These are phyloP conservation scores for Gonapodya sp. DNA, from an alignment of 192 early-diverging fungal genomes.

Conservation along the genomic window DNA sequence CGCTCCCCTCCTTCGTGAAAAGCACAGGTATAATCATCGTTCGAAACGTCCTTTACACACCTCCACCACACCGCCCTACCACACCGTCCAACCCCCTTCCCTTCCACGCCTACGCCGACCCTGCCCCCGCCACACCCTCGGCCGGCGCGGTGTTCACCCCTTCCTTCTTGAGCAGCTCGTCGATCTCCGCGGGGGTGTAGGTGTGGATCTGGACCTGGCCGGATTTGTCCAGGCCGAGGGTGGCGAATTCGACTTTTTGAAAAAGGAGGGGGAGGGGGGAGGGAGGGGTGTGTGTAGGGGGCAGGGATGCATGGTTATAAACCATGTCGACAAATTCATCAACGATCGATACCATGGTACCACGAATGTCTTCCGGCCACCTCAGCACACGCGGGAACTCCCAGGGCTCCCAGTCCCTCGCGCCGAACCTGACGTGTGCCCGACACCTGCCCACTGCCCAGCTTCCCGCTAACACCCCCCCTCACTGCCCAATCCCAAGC, in stretches of 20 bases:
- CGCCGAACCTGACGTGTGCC: no score
- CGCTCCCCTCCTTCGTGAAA: no score
- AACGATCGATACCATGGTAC: no score
- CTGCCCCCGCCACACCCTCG: neutral
- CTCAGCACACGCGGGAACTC: no score
- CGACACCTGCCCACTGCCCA: no score
- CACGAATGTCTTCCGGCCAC: no score
- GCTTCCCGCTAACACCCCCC: no score
- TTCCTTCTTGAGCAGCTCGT: constrained; percentile 69
- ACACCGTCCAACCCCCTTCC: neutral
- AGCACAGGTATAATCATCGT: no score
- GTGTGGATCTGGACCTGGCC: constrained; percentile 52
- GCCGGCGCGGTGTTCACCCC: constrained; percentile 26
- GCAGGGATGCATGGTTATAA: constrained; percentile 9
- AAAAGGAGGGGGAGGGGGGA: no score
- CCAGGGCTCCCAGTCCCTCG: no score
- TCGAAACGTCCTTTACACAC: neutral
- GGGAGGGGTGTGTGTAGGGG: neutral
- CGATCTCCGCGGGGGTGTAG: constrained; percentile 68
- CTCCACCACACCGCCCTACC: neutral
- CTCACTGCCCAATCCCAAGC: no score
- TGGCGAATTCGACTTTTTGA: constrained; percentile 89
- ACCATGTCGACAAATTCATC: no score
- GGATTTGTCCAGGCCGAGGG: constrained; percentile 48
- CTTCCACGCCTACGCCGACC: neutral